Percentiles rank a stretch among this genome's conserved stretches.
Evolutionary conservation across 225 moss, liverwort and hornwort species (phyloP).

Genomic region (Neckera pumila): DNA sequence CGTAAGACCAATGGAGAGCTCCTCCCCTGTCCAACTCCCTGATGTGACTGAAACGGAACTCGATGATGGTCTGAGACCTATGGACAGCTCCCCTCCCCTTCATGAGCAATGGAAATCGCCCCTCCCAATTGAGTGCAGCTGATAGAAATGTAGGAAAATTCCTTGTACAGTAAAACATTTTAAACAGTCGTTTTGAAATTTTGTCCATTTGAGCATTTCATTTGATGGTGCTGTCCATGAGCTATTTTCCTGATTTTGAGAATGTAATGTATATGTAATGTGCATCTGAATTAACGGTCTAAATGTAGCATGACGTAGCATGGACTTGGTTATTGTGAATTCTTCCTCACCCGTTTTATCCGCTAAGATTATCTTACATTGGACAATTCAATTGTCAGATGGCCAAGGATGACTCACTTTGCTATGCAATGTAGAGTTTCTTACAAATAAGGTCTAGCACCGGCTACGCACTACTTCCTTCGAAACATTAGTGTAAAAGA

Average conservation of each 20-base stretch:
- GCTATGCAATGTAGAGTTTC: accelerated
- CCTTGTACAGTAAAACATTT: neutral
- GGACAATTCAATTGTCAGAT: too few species aligned
- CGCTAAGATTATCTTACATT: accelerated
- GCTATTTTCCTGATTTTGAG: too few species aligned
- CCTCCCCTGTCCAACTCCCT: neutral
- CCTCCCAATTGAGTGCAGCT: neutral
- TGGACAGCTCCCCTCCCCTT: neutral
- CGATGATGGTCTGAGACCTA: neutral
- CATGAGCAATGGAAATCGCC: neutral
- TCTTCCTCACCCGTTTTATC: accelerated
- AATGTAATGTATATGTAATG: accelerated
- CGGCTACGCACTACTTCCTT: too few species aligned
- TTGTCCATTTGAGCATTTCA: too few species aligned
- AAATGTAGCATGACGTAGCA: accelerated
- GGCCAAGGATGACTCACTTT: accelerated
- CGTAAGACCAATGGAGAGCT: neutral
- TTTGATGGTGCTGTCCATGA: too few species aligned
- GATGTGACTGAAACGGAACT: neutral
- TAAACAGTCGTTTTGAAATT: neutral
- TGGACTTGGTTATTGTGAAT: accelerated
- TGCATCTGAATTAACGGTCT: accelerated
- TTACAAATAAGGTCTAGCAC: accelerated
- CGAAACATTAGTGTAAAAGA: too few species aligned
- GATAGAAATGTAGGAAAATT: neutral